Evolutionary conservation across 768 basidiomycete genomes (phyloP).

Genomic region (Termitomyces sp.): DNA sequence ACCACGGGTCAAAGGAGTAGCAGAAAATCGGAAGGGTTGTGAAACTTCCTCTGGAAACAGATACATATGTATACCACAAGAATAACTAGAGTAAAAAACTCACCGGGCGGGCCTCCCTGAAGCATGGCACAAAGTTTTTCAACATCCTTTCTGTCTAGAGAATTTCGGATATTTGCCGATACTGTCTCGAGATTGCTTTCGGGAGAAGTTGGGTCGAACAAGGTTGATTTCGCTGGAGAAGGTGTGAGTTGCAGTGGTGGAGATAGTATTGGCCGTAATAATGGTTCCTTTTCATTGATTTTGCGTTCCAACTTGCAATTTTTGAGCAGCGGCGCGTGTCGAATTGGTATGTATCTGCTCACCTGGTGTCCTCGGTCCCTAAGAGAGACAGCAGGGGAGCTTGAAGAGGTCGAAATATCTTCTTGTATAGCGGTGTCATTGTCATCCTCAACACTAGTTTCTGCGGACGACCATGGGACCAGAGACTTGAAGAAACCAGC

Average conservation of each 20-base stretch:
- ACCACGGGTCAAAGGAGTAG: slow-evolving; percentile 33
- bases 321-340: neutral
- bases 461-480: slow-evolving; percentile 34
- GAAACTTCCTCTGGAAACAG: slow-evolving; percentile 25
- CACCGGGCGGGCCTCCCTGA: slow-evolving; percentile 45
- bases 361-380: slow-evolving; percentile 24
- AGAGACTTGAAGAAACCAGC: slow-evolving; percentile 43
- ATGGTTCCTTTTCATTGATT: slow-evolving; percentile 3
- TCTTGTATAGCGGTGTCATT: slow-evolving; percentile 17
- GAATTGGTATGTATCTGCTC: neutral
- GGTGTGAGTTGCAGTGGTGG: slow-evolving; percentile 5
- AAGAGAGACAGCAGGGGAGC: slow-evolving; percentile 17
- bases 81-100: slow-evolving; percentile 7
- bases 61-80: slow-evolving; percentile 1
- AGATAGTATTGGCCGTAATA: neutral
- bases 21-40: slow-evolving; percentile 63
- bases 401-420: slow-evolving; percentile 5
- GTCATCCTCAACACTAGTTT: slow-evolving; percentile 16
- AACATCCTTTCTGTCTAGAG: slow-evolving; percentile 6
- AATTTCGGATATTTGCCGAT: slow-evolving; percentile 7
- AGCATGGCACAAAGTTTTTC: slow-evolving; percentile 27
- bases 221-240: neutral
- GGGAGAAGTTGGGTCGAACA: slow-evolving; percentile 23
- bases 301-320: slow-evolving; percentile 15
- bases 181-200: slow-evolving; percentile 38